phyloP scores from a whole-genome alignment of 2,329 filamentous ascomycete genomes.

The Fonsecaea nubica region DNA sequence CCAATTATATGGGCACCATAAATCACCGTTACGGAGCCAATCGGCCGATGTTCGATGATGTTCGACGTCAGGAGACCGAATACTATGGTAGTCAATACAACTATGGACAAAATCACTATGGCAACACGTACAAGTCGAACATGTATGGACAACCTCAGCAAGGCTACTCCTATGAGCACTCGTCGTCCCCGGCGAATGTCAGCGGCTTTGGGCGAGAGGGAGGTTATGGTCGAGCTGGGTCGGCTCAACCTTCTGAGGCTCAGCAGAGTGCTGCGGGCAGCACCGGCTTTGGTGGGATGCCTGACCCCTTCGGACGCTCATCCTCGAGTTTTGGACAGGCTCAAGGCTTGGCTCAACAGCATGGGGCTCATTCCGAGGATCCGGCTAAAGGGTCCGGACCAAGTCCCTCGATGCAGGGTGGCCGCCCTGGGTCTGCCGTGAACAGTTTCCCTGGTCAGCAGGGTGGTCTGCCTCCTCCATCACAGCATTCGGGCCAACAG shows the following conservation, averaged over 20 bases:
- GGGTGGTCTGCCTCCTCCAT: slow-evolving; percentile 37
- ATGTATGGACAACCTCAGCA: slow-evolving; percentile 70
- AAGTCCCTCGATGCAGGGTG: slow-evolving; percentile 67
- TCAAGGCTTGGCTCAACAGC: slow-evolving; percentile 57
- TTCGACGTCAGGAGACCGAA: slow-evolving; percentile 56
- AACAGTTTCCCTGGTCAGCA: slow-evolving; percentile 60
- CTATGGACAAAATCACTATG: slow-evolving; percentile 56
- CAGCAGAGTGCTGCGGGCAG: slow-evolving; percentile 58
- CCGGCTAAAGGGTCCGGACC: slow-evolving; percentile 64
- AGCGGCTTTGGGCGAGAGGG: slow-evolving; percentile 60
- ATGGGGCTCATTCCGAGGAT: slow-evolving; percentile 55
- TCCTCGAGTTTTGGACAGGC: slow-evolving; percentile 63
- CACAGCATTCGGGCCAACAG: slow-evolving; percentile 48
- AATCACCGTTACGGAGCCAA: slow-evolving; percentile 55
- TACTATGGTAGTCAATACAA: slow-evolving; percentile 60
- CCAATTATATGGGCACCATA: slow-evolving; percentile 63
- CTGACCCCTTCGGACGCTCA: slow-evolving; percentile 66
- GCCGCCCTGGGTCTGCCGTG: slow-evolving; percentile 67
- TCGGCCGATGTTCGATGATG: slow-evolving; percentile 59
- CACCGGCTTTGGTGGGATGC: slow-evolving; percentile 60
- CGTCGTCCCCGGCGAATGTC: slow-evolving; percentile 67
- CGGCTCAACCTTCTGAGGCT: slow-evolving; percentile 62
- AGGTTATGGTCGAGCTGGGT: slow-evolving; percentile 66
- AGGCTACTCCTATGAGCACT: slow-evolving; percentile 69
- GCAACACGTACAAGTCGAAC: slow-evolving; percentile 60